A percentile compares a stretch with the other conserved stretches of the same genome.
These are phyloP conservation scores for Rhizopus arrhizus DNA, from an alignment of 371 early-diverging fungal genomes.

Conservation along the genomic window DNA sequence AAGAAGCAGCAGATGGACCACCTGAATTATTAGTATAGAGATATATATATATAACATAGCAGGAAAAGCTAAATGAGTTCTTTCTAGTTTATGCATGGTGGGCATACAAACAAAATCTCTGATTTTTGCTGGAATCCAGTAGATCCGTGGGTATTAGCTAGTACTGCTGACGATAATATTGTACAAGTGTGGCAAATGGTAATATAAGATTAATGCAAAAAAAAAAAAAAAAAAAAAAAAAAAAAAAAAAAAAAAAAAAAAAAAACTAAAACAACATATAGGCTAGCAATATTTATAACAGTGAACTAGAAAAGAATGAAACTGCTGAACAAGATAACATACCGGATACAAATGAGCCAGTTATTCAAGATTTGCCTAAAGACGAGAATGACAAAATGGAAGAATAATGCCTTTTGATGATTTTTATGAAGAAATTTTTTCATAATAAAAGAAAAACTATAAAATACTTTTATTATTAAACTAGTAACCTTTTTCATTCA, in stretches of 20 bases:
- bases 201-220: conserved; percentile 14
- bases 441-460: too few species aligned
- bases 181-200: conserved; percentile 99
- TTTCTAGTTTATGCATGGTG: conserved; percentile 94
- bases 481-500: too few species aligned
- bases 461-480: too few species aligned
- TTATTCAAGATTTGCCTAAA: background rate
- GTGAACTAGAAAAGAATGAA: background rate
- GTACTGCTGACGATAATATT: conserved; percentile 96
- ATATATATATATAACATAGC: conserved; percentile 4
- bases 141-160: conserved; percentile 96
- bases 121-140: conserved; percentile 98
- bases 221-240: background rate
- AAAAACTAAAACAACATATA: background rate
- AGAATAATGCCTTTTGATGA: background rate
- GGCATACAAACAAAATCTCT: conserved; percentile 97
- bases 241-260: background rate
- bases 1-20: conserved; percentile 97
- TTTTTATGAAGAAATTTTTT: background rate
- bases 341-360: background rate
- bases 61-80: background rate
- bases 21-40: conserved; percentile 88
- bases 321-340: too few species aligned
- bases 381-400: background rate
- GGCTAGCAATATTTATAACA: conserved; percentile 29